Evolutionary conservation across 108 stramenopile genomes (phyloP).

Genomic region (Cyclotella cryptica): DNA sequence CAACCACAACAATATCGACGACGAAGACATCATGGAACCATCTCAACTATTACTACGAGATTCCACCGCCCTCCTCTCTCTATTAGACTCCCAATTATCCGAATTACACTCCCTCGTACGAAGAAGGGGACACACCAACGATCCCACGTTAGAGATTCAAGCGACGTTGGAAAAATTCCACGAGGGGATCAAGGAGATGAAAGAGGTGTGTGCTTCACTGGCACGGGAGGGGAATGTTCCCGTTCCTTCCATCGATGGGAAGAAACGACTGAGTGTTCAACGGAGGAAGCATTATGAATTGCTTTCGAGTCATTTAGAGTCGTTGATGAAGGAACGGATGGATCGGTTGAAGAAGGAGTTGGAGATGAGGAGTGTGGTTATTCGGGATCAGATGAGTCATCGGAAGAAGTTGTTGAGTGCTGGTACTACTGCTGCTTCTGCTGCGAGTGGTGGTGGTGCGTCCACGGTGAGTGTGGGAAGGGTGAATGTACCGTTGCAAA

Average conservation of each 20-base stretch:
- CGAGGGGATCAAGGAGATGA: constrained; percentile 68
- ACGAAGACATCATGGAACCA: neutral
- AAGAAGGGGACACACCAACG: constrained; percentile 84
- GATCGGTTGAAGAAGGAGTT: constrained; percentile 64
- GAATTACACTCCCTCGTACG: constrained; percentile 72
- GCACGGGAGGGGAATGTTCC: constrained; percentile 24
- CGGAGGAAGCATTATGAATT: constrained; percentile 69
- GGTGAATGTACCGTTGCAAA: constrained; percentile 4
- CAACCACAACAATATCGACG: neutral
- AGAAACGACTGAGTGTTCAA: constrained; percentile 38
- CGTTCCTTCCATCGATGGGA: neutral
- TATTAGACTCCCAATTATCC: constrained; percentile 65
- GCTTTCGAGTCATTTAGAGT: constrained; percentile 69
- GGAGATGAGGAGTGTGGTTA: constrained; percentile 69
- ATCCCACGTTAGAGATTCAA: constrained; percentile 81
- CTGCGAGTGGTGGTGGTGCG: neutral
- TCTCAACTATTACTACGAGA: constrained; percentile 52
- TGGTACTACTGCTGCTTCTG: constrained; percentile 1
- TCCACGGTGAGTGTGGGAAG: neutral
- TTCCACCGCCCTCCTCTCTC: constrained; percentile 59
- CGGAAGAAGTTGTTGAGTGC: constrained; percentile 63
- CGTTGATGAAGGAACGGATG: constrained; percentile 60
- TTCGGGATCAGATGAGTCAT: constrained; percentile 76
- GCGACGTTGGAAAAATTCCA: constrained; percentile 61
- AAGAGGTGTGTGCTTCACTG: constrained; percentile 49